Percentiles rank a stretch among this genome's conserved stretches.
Evolutionary conservation across 352 stramenopile genomes (phyloP).

Genomic region (Phytopythium montanum): DNA sequence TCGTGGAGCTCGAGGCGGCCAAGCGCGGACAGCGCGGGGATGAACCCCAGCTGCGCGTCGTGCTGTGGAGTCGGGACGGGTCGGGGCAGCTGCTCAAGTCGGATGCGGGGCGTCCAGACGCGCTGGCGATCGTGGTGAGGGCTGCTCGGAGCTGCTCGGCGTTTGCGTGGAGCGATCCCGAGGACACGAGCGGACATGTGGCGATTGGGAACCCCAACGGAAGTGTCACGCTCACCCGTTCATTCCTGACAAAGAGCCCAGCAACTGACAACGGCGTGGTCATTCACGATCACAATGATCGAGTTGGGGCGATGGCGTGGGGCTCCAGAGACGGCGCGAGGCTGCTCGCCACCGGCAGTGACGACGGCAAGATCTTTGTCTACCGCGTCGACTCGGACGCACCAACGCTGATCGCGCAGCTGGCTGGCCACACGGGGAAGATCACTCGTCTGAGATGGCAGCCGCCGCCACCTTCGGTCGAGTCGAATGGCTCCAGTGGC

Average conservation of each 20-base stretch:
- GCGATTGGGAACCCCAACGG: slow-evolving; percentile 41
- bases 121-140: slow-evolving; percentile 20
- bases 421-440: slow-evolving; percentile 33
- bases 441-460: slow-evolving; percentile 53
- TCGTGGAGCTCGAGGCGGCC: slow-evolving; percentile 19
- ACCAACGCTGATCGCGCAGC: slow-evolving; percentile 15
- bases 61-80: slow-evolving; percentile 51
- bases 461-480: not conserved
- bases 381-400: slow-evolving; percentile 19
- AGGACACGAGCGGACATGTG: slow-evolving; percentile 9
- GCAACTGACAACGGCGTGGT: not conserved
- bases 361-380: slow-evolving; percentile 54
- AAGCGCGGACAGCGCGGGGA: not conserved
- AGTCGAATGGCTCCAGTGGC: not conserved
- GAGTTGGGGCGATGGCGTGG: slow-evolving; percentile 42
- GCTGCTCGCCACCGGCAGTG: slow-evolving; percentile 41
- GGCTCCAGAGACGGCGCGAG: slow-evolving; percentile 4
- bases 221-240: slow-evolving; percentile 33
- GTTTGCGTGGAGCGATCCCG: slow-evolving; percentile 27
- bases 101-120: slow-evolving; percentile 24
- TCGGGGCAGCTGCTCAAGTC: slow-evolving; percentile 30
- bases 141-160: slow-evolving; percentile 8
- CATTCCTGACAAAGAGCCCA: not conserved
- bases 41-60: slow-evolving; percentile 10
- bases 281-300: slow-evolving; percentile 55